phyloP scores from a whole-genome alignment of 345 rosid genomes.

The Trapa bicornis region DNA sequence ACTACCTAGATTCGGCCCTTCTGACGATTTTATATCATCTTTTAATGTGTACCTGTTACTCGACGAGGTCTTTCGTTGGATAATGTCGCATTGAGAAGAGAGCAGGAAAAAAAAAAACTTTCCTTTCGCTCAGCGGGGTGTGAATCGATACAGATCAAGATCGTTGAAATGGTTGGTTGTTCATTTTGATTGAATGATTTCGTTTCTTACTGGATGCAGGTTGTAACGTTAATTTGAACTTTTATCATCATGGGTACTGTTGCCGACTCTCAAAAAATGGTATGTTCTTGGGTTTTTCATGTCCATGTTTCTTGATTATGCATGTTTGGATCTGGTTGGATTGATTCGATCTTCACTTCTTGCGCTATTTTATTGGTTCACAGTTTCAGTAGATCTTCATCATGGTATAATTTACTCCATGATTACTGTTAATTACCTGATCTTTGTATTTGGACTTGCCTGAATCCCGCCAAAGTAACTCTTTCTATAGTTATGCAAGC shows the following conservation, averaged over 20 bases:
- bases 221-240: slow-evolving; percentile 2
- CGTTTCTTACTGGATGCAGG: neutral
- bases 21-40: too few relatives aligned
- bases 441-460: neutral
- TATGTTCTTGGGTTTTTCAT: slow-evolving; percentile 3
- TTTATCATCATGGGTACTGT: slow-evolving; percentile 37
- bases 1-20: too few relatives aligned
- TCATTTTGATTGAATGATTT: neutral
- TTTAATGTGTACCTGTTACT: too few relatives aligned
- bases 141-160: neutral
- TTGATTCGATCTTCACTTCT: neutral
- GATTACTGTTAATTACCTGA: neutral
- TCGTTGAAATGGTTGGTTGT: neutral
- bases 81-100: neutral
- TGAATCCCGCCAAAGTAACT: neutral
- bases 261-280: slow-evolving; percentile 36
- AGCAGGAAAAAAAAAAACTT: neutral
- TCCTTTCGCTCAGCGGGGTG: neutral
- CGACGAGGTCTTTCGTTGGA: too few relatives aligned
- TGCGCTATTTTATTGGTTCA: neutral
- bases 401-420: neutral
- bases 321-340: neutral
- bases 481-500: neutral
- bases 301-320: too few relatives aligned
- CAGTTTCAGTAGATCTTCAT: neutral